phyloP scores from a whole-genome alignment of 2,329 filamentous ascomycete species.

The Myriosclerotinia curreyana region DNA sequence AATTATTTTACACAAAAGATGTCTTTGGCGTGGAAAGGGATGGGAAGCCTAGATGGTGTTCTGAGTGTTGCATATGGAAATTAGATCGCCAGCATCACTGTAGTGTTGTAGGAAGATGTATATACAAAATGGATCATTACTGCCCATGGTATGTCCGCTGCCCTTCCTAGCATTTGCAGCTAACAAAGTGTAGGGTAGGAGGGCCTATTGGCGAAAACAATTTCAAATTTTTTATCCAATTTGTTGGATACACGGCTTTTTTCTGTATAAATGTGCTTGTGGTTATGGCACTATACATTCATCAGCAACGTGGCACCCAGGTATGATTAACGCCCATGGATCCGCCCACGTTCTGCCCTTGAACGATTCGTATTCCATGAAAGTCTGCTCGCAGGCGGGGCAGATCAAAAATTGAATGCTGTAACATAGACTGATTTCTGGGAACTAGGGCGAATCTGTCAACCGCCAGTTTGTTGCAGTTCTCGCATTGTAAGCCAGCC shows the following conservation, averaged over 20 bases:
- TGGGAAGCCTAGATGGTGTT: slow-evolving; percentile 85
- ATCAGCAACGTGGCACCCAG: slow-evolving; percentile 42
- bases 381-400: not conserved
- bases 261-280: slow-evolving; percentile 65
- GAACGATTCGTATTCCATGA: too few species aligned
- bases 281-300: slow-evolving; percentile 60
- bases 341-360: not conserved
- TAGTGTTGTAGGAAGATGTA: slow-evolving; percentile 50
- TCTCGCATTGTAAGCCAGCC: slow-evolving; percentile 56
- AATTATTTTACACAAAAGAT: slow-evolving; percentile 76
- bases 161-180: not conserved
- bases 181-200: slow-evolving; percentile 62
- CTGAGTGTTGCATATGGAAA: slow-evolving; percentile 81
- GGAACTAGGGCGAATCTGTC: slow-evolving; percentile 30
- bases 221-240: slow-evolving; percentile 92
- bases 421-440: slow-evolving; percentile 6
- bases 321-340: slow-evolving; percentile 26
- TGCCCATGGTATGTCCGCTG: slow-evolving; percentile 66
- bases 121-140: slow-evolving; percentile 79
- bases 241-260: slow-evolving; percentile 68
- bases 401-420: not conserved
- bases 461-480: slow-evolving; percentile 65
- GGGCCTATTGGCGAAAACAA: slow-evolving; percentile 84
- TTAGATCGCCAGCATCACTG: slow-evolving; percentile 86
- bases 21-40: slow-evolving; percentile 80